Evolutionary conservation across 768 basidiomycete genomes (phyloP).

Genomic region (Heimioporus sp.): DNA sequence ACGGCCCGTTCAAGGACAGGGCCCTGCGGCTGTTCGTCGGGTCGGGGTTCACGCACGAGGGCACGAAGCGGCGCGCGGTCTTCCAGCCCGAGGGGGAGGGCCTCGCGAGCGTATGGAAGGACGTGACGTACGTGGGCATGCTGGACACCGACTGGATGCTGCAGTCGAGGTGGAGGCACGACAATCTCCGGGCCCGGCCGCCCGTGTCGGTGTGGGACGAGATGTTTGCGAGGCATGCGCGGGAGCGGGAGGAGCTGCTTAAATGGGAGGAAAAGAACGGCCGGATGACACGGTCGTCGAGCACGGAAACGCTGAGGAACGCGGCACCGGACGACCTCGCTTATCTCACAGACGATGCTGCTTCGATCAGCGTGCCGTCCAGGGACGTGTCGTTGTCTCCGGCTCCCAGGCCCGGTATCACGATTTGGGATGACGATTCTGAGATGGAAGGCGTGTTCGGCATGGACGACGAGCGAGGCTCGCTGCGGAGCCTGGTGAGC

Average conservation of each 20-base stretch:
- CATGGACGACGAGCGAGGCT: background rate
- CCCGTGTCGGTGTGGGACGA: conserved; percentile 59
- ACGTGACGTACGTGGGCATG: conserved; percentile 58
- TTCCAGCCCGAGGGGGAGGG: conserved; percentile 39
- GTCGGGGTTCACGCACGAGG: conserved; percentile 59
- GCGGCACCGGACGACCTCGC: conserved; percentile 9
- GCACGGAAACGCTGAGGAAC: conserved; percentile 41
- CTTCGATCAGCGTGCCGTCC: conserved; percentile 18
- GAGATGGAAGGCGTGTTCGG: too few species aligned
- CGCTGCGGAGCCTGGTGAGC: background rate
- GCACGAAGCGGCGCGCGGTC: conserved; percentile 55
- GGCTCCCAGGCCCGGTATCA: conserved; percentile 16
- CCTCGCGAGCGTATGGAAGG: conserved; percentile 48
- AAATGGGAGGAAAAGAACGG: conserved; percentile 45
- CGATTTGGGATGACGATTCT: conserved; percentile 5
- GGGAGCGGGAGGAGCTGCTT: conserved; percentile 55
- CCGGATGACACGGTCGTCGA: conserved; percentile 33
- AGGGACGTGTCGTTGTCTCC: conserved; percentile 16
- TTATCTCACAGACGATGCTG: conserved; percentile 16
- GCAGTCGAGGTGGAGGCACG: conserved; percentile 23
- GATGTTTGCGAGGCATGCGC: conserved; percentile 53
- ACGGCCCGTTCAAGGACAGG: conserved; percentile 41
- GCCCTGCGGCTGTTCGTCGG: conserved; percentile 48
- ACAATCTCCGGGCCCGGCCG: conserved; percentile 12
- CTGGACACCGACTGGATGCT: conserved; percentile 61